These are phyloP conservation scores for Arthrobotrys iridis DNA, from an alignment of 2,329 filamentous ascomycete genomes.

Conservation along the genomic window DNA sequence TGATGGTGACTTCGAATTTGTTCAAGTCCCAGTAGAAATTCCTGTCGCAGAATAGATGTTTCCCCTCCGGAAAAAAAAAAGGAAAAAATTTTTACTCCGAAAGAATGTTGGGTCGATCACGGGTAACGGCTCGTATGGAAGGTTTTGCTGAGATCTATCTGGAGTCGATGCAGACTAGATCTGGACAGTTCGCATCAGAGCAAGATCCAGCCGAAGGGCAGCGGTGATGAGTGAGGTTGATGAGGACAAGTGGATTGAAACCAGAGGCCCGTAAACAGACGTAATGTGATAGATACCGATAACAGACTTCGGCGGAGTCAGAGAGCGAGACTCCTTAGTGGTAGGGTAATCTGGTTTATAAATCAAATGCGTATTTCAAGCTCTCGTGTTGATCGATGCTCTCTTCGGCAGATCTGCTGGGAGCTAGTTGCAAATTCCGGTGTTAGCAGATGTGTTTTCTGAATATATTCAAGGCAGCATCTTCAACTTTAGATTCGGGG, in stretches of 20 bases:
- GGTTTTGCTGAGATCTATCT: not conserved
- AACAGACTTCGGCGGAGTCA: not conserved
- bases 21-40: too few relatives aligned
- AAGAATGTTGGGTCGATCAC: not conserved
- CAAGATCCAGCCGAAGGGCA: not conserved
- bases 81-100: too few relatives aligned
- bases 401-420: slow-evolving; percentile 26
- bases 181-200: not conserved
- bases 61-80: too few relatives aligned
- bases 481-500: not conserved
- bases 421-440: slow-evolving; percentile 14
- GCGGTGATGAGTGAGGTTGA: not conserved
- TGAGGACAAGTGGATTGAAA: not conserved
- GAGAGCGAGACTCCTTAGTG: not conserved
- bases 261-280: not conserved
- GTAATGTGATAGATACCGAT: slow-evolving; percentile 7
- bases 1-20: too few relatives aligned
- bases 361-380: not conserved
- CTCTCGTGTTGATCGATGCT: slow-evolving; percentile 37
- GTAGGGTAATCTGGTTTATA: slow-evolving; percentile 26
- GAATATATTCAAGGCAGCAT: not conserved
- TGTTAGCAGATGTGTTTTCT: slow-evolving; percentile 34
- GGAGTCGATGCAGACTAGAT: not conserved
- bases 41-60: not conserved
- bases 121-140: not conserved